phyloP scores from a whole-genome alignment of 2,329 filamentous ascomycete species.

The Aureobasidium musti region DNA sequence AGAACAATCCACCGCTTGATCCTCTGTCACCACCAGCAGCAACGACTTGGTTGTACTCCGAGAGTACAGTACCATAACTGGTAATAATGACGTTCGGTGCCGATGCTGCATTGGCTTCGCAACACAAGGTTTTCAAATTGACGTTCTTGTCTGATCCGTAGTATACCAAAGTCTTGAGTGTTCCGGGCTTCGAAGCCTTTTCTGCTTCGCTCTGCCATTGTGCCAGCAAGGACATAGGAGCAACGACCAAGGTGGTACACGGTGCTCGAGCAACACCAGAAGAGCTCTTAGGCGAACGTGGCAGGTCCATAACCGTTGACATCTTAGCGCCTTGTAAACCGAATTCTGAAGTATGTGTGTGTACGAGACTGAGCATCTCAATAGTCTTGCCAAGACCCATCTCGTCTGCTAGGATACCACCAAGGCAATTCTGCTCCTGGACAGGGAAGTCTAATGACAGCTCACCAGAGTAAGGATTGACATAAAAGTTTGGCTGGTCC shows the following conservation, averaged over 20 bases:
- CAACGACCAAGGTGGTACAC: conserved; percentile 90
- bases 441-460: conserved; percentile 86
- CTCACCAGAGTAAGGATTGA: conserved; percentile 96
- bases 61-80: conserved; percentile 88
- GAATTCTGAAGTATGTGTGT: conserved; percentile 70
- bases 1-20: conserved; percentile 72
- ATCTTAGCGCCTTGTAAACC: conserved; percentile 27
- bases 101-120: conserved; percentile 67
- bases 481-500: conserved; percentile 76
- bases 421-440: conserved; percentile 92
- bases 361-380: conserved; percentile 93
- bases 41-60: conserved; percentile 78
- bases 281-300: conserved; percentile 61
- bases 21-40: conserved; percentile 66
- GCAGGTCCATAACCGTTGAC: conserved; percentile 58
- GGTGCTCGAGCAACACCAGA: conserved; percentile 67
- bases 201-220: conserved; percentile 97
- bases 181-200: conserved; percentile 82
- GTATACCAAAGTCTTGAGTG: conserved; percentile 82
- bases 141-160: conserved; percentile 83
- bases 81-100: conserved; percentile 93
- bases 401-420: conserved; percentile 90
- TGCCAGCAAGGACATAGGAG: conserved; percentile 92
- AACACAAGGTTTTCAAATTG: conserved; percentile 78
- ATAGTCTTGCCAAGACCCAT: conserved; percentile 99